Percentiles rank a stretch among this genome's conserved stretches.
Conservation (phyloP, 1,284 basidiomycete genomes). For the Filobasidium uniguttulatum region DNA sequence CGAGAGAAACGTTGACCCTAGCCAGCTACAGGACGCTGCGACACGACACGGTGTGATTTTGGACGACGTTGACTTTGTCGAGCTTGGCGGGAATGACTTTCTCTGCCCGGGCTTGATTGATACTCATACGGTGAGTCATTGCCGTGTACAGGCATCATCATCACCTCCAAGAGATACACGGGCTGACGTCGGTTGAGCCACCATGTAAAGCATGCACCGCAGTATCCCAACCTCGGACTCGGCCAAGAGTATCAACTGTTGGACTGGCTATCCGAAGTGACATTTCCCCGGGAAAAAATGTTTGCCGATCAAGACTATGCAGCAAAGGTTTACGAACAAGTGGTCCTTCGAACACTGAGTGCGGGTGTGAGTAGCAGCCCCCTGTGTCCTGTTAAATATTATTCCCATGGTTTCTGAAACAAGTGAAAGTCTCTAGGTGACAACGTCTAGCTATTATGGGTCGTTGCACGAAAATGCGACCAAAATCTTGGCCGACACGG, state of each 20-base stretch:
- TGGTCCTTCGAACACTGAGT: conserved; percentile 61
- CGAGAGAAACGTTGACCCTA: conserved; percentile 42
- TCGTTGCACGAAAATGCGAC: conserved; percentile 70
- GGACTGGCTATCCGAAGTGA: conserved; percentile 74
- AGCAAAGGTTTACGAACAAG: conserved; percentile 51
- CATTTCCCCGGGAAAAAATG: conserved; percentile 76
- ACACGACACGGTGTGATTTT: conserved; percentile 18
- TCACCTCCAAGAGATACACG: conserved; percentile 46
- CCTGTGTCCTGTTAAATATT: neutral
- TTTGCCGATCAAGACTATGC: conserved; percentile 66
- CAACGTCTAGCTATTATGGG: conserved; percentile 85
- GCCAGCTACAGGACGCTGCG: conserved; percentile 21
- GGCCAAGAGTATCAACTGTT: conserved; percentile 54
- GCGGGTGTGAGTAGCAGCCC: conserved; percentile 48
- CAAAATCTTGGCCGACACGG: conserved; percentile 63
- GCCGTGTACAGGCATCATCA: conserved; percentile 4
- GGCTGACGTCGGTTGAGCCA: conserved; percentile 1
- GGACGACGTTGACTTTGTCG: conserved; percentile 34
- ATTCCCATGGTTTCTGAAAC: neutral
- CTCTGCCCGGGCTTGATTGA: conserved; percentile 79
- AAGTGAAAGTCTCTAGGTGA: conserved; percentile 47
- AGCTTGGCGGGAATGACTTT: conserved; percentile 56
- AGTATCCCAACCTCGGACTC: conserved; percentile 71
- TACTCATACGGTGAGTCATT: conserved; percentile 61
- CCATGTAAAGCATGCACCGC: conserved; percentile 59